These are phyloP conservation scores for Colletotrichum filicis DNA, from an alignment of 2,329 filamentous ascomycete species.

Conservation along the genomic window DNA sequence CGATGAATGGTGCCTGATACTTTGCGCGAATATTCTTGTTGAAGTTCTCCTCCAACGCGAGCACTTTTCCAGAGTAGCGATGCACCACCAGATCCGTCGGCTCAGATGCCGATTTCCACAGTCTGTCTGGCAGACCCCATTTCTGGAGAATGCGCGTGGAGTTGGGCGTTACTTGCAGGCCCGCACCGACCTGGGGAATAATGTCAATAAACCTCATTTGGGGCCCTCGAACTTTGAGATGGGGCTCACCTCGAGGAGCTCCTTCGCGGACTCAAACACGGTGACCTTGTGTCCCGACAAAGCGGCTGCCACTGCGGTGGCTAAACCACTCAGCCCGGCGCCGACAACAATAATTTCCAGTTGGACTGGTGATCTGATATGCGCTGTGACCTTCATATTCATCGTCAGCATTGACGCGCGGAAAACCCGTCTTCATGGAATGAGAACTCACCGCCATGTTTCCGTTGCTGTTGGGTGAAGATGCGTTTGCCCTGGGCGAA, in stretches of 20 bases:
- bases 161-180: conserved; percentile 64
- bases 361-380: conserved; percentile 13
- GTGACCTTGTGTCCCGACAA: conserved; percentile 52
- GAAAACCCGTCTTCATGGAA: background rate
- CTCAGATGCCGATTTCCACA: conserved; percentile 51
- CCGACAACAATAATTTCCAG: conserved; percentile 54
- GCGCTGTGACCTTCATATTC: background rate
- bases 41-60: conserved; percentile 64
- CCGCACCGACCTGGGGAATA: conserved; percentile 56
- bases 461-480: background rate
- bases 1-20: conserved; percentile 67
- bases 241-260: conserved; percentile 50
- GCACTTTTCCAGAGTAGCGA: conserved; percentile 60
- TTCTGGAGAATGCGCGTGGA: conserved; percentile 59
- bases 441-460: conserved; percentile 5
- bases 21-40: conserved; percentile 61
- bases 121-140: conserved; percentile 58
- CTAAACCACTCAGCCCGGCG: conserved; percentile 54
- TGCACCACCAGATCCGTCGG: conserved; percentile 62
- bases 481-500: background rate
- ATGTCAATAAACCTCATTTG: conserved; percentile 18
- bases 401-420: background rate
- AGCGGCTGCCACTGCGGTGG: conserved; percentile 49
- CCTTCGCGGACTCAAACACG: conserved; percentile 53
- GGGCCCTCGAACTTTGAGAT: background rate